Evolutionary conservation across 1,284 basidiomycete species (phyloP).

Genomic region (Fistulina hepatica): DNA sequence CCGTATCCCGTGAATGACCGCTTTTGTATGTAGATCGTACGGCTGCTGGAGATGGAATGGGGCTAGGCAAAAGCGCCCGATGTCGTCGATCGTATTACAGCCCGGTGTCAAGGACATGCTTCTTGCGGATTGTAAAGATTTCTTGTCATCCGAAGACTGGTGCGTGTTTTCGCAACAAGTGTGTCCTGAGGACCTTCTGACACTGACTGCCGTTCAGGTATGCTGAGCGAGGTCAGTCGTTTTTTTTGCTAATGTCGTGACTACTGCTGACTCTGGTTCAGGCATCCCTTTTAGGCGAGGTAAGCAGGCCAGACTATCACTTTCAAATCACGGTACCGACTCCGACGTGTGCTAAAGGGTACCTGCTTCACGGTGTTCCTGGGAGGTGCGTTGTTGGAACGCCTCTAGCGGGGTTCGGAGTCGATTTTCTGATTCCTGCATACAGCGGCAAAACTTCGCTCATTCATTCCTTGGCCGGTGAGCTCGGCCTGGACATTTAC

Average conservation of each 20-base stretch:
- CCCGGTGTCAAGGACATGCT: slow-evolving; percentile 83
- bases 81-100: slow-evolving; percentile 79
- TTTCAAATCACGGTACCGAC: not conserved
- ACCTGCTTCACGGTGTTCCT: slow-evolving; percentile 73
- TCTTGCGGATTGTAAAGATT: slow-evolving; percentile 73
- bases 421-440: slow-evolving; percentile 10
- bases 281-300: slow-evolving; percentile 81
- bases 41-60: slow-evolving; percentile 79
- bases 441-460: slow-evolving; percentile 76
- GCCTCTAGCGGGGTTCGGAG: slow-evolving; percentile 11
- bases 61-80: slow-evolving; percentile 72
- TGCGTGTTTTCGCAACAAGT: slow-evolving; percentile 37
- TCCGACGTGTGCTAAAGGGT: slow-evolving; percentile 19
- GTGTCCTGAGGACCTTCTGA: slow-evolving; percentile 6
- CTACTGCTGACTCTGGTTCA: slow-evolving; percentile 20
- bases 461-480: slow-evolving; percentile 78
- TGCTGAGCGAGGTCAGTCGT: slow-evolving; percentile 62
- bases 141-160: slow-evolving; percentile 75
- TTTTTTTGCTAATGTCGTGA: slow-evolving; percentile 12
- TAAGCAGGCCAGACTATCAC: not conserved
- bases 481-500: slow-evolving; percentile 81
- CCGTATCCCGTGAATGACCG: not conserved
- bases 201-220: slow-evolving; percentile 40
- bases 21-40: slow-evolving; percentile 37
- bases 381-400: slow-evolving; percentile 46